A percentile compares a stretch with the other conserved stretches of the same genome.
Conservation (phyloP, 2,329 filamentous ascomycete species). For the Sphaerostilbella broomeana region DNA sequence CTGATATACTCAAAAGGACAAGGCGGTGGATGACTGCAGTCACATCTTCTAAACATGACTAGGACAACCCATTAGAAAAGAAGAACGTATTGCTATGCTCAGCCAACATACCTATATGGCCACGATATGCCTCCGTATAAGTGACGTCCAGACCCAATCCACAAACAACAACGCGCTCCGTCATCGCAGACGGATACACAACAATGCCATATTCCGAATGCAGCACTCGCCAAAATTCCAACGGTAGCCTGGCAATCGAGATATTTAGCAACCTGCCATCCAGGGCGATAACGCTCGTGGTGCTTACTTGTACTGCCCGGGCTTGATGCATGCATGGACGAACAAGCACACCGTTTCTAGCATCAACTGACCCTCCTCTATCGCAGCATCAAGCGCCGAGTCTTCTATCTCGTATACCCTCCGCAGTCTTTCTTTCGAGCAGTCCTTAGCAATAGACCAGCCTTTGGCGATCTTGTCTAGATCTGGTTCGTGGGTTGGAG, state of each 20-base stretch:
- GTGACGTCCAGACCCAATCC: constrained; percentile 29
- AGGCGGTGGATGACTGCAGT: constrained; percentile 25
- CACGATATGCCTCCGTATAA: constrained; percentile 32
- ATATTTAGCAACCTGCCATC: not conserved
- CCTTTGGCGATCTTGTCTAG: constrained; percentile 31
- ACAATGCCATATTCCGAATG: constrained; percentile 34
- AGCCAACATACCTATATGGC: constrained; percentile 28
- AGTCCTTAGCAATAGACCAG: constrained; percentile 32
- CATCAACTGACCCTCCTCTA: constrained; percentile 28
- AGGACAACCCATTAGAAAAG: too few species aligned
- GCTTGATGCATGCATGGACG: constrained; percentile 32
- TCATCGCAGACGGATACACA: constrained; percentile 35
- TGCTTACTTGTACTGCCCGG: constrained; percentile 30
- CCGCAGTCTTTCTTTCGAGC: constrained; percentile 29
- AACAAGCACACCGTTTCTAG: constrained; percentile 36
- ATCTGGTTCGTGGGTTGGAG: constrained; percentile 23
- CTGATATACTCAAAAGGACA: constrained; percentile 33
- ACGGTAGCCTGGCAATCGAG: constrained; percentile 24
- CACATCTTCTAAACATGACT: constrained; percentile 32
- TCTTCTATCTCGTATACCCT: constrained; percentile 27
- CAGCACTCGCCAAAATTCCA: constrained; percentile 33
- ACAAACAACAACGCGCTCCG: constrained; percentile 28
- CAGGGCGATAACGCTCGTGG: not conserved
- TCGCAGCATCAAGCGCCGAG: constrained; percentile 27
- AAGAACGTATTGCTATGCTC: too few species aligned